A percentile compares a stretch with the other conserved stretches of the same genome.
These are phyloP conservation scores for Trichosanthes truncata DNA, from an alignment of 306 rosid genomes.

Conservation along the genomic window DNA sequence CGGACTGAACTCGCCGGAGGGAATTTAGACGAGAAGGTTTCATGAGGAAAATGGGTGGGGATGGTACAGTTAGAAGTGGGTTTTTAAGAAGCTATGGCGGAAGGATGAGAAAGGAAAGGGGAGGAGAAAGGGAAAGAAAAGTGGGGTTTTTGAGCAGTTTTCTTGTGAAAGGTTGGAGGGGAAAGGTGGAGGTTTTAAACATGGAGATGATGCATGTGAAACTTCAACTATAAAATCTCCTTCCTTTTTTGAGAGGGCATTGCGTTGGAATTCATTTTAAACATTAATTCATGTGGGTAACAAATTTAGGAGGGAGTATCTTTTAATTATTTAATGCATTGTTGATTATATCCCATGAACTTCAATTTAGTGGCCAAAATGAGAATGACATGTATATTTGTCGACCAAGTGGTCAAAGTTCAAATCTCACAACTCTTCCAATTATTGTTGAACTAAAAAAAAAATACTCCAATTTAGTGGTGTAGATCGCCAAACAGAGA, in stretches of 20 bases:
- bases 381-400: too few relatives aligned
- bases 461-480: too few relatives aligned
- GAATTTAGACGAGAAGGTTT: background rate
- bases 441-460: too few relatives aligned
- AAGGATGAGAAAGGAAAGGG: too few relatives aligned
- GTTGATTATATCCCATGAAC: background rate
- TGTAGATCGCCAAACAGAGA: too few relatives aligned
- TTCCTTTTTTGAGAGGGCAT: slow-evolving; percentile 10
- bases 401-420: too few relatives aligned
- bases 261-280: background rate
- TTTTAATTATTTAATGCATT: too few relatives aligned
- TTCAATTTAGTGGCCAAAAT: too few relatives aligned
- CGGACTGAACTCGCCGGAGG: slow-evolving; percentile 1
- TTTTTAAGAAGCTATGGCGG: background rate
- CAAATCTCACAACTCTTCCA: too few relatives aligned
- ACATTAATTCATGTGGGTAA: background rate
- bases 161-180: slow-evolving; percentile 31
- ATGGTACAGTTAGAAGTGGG: background rate
- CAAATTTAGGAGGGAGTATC: background rate
- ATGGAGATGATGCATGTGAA: slow-evolving; percentile 34
- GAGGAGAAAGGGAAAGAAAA: slow-evolving; percentile 12
- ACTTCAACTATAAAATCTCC: slow-evolving; percentile 25
- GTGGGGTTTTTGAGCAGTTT: slow-evolving; percentile 17
- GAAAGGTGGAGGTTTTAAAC: slow-evolving; percentile 6
- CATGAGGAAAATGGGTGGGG: background rate